Evolutionary conservation across 768 basidiomycete species (phyloP).

Genomic region (Hydnomerulius pinastri): DNA sequence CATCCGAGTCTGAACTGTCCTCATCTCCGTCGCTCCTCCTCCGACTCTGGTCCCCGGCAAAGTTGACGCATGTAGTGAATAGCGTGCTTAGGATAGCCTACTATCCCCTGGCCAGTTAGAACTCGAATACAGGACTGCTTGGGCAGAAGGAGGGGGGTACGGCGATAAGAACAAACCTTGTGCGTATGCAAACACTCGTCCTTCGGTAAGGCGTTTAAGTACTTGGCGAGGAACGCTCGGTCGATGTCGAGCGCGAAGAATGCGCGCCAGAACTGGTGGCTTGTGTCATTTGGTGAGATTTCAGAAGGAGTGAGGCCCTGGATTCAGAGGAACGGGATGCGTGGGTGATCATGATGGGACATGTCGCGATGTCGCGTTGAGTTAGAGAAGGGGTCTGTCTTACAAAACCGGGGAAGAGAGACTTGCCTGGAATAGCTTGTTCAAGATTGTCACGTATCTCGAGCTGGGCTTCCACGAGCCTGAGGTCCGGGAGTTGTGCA

Average conservation of each 20-base stretch:
- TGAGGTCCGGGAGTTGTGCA: slow-evolving; percentile 16
- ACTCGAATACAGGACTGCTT: not conserved
- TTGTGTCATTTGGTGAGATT: slow-evolving; percentile 46
- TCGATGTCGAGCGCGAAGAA: slow-evolving; percentile 57
- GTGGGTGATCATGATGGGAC: not conserved
- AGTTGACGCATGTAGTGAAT: slow-evolving; percentile 47
- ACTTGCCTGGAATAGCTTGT: slow-evolving; percentile 48
- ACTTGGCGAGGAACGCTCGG: slow-evolving; percentile 41
- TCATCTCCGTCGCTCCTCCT: slow-evolving; percentile 25
- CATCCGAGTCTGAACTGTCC: slow-evolving; percentile 33
- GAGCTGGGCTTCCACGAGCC: slow-evolving; percentile 40
- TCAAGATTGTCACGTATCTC: slow-evolving; percentile 49
- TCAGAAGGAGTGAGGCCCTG: slow-evolving; percentile 46
- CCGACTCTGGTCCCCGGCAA: slow-evolving; percentile 37
- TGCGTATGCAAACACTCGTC: slow-evolving; percentile 49
- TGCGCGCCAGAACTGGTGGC: slow-evolving; percentile 52
- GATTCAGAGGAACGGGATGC: slow-evolving; percentile 2
- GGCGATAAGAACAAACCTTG: slow-evolving; percentile 44
- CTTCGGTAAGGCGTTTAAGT: slow-evolving; percentile 45
- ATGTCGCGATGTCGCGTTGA: not conserved
- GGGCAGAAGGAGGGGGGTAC: not conserved
- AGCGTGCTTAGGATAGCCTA: slow-evolving; percentile 52
- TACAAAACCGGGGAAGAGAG: not conserved
- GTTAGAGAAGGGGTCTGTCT: not conserved
- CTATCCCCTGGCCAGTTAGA: slow-evolving; percentile 27